A percentile compares a stretch with the other conserved stretches of the same genome.
Evolutionary conservation across 2,329 filamentous ascomycete species (phyloP).

Genomic region (Dothiorella sarmentorum): DNA sequence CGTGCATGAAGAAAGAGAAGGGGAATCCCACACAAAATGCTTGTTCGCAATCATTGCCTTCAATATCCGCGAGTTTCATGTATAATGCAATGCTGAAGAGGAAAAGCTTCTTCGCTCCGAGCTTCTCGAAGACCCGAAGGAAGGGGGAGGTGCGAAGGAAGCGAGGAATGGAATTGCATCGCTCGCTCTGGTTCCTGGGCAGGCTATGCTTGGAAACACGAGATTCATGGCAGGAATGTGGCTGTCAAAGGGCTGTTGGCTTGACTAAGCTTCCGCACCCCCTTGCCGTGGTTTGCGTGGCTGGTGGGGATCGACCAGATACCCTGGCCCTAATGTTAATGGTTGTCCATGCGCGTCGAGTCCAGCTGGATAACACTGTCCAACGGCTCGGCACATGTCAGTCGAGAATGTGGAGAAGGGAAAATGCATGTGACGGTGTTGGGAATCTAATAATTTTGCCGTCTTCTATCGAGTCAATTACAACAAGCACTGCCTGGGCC

Average conservation of each 20-base stretch:
- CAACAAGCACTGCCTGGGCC: slow-evolving; percentile 13
- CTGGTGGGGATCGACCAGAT: too few relatives aligned
- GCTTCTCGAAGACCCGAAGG: background rate
- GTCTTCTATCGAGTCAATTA: slow-evolving; percentile 16
- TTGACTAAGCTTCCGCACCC: background rate
- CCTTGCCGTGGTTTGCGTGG: slow-evolving; percentile 8
- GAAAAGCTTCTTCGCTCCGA: too few relatives aligned
- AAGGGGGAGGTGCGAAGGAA: background rate
- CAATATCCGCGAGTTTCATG: slow-evolving; percentile 8
- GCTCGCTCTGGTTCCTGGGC: background rate
- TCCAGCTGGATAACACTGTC: background rate
- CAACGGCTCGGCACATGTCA: too few relatives aligned
- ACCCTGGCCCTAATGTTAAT: too few relatives aligned
- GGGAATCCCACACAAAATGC: background rate
- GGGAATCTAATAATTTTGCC: slow-evolving; percentile 8
- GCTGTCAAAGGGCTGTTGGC: background rate
- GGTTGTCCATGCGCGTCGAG: background rate
- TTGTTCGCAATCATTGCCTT: background rate
- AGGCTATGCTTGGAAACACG: background rate
- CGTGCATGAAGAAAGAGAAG: background rate
- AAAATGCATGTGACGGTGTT: background rate
- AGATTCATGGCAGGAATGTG: background rate
- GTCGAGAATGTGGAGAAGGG: background rate
- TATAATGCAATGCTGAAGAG: too few relatives aligned
- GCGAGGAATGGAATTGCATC: background rate